These are phyloP conservation scores for Suillus fuscotomentosus DNA, from an alignment of 768 basidiomycete species.

Conservation along the genomic window DNA sequence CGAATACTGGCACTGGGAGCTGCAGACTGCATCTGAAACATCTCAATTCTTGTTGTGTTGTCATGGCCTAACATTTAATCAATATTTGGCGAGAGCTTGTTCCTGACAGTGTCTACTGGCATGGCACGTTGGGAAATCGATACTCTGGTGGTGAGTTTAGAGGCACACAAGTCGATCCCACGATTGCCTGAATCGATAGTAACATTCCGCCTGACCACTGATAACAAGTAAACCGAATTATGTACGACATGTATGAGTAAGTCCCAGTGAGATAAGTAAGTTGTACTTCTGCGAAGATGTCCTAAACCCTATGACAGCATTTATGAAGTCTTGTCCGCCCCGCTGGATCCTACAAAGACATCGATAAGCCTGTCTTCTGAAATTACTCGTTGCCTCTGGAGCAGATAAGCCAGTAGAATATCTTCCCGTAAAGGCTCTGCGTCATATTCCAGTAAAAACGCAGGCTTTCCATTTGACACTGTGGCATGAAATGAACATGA, in stretches of 20 bases:
- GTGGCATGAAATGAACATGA: slow-evolving; percentile 18
- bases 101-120: background rate
- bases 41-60: background rate
- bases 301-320: background rate
- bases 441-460: slow-evolving; percentile 19
- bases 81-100: background rate
- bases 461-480: slow-evolving; percentile 12
- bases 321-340: background rate
- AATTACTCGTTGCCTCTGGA: slow-evolving; percentile 24
- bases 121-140: background rate
- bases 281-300: background rate
- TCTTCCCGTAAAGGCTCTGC: slow-evolving; percentile 30
- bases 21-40: background rate
- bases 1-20: background rate
- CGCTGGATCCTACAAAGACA: slow-evolving; percentile 21
- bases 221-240: background rate
- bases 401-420: slow-evolving; percentile 25
- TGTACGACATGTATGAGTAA: background rate
- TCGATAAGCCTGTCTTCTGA: slow-evolving; percentile 25
- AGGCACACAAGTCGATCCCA: background rate
- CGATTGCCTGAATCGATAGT: background rate
- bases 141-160: background rate
- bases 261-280: background rate
- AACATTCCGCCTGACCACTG: too few relatives aligned
- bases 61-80: background rate